These are phyloP conservation scores for Calonectria pseudoreteaudii DNA, from an alignment of 2,329 filamentous ascomycete species.

Conservation along the genomic window DNA sequence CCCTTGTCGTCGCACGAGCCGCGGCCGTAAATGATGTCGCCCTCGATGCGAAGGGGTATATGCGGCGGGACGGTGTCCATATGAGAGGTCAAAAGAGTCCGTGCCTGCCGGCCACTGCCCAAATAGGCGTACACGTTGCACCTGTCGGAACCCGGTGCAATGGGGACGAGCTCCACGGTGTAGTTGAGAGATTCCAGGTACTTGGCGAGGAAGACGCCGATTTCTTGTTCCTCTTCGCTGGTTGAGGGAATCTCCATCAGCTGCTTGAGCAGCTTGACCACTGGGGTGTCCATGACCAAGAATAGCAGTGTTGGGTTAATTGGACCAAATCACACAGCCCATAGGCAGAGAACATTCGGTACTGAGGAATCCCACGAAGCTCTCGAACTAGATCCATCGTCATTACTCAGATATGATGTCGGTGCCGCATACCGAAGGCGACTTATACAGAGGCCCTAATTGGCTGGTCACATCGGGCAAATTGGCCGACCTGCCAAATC, in stretches of 20 bases:
- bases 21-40: slow-evolving; percentile 64
- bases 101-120: slow-evolving; percentile 59
- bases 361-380: neutral
- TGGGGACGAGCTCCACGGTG: slow-evolving; percentile 45
- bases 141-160: slow-evolving; percentile 26
- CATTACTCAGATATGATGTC: neutral
- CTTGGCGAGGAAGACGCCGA: slow-evolving; percentile 73
- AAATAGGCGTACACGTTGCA: slow-evolving; percentile 81
- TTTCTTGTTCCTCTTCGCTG: slow-evolving; percentile 63
- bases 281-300: slow-evolving; percentile 4
- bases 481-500: neutral
- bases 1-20: slow-evolving; percentile 77
- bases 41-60: slow-evolving; percentile 70
- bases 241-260: slow-evolving; percentile 33
- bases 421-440: neutral
- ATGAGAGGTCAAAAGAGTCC: slow-evolving; percentile 75
- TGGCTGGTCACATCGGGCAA: neutral
- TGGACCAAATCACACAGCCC: neutral
- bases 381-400: neutral
- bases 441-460: neutral
- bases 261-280: slow-evolving; percentile 29
- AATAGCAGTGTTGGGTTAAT: too few relatives aligned
- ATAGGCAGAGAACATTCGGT: neutral
- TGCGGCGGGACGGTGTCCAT: slow-evolving; percentile 80
- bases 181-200: slow-evolving; percentile 66